phyloP scores from a whole-genome alignment of 2,329 filamentous ascomycete genomes.

The Monosporascus sp. region DNA sequence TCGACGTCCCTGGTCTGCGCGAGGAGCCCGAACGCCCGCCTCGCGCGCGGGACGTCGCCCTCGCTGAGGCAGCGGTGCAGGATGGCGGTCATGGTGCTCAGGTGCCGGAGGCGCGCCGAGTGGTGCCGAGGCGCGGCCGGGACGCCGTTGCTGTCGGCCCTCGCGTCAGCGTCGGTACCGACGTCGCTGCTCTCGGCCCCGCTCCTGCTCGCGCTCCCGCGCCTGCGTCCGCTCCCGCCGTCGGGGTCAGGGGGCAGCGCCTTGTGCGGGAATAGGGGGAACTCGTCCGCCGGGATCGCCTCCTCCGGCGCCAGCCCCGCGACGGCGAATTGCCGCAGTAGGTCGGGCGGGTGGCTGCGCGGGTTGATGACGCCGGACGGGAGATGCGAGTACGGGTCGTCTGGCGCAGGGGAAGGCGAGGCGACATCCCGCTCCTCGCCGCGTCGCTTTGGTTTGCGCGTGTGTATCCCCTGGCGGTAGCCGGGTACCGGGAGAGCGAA shows the following conservation, averaged over 20 bases:
- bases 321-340: conserved; percentile 46
- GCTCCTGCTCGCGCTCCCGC: conserved; percentile 3
- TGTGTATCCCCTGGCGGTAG: conserved; percentile 20
- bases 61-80: conserved; percentile 67
- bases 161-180: conserved; percentile 5
- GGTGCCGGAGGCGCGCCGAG: conserved; percentile 45
- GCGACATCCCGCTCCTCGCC: background rate
- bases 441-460: conserved; percentile 29
- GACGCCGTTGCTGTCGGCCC: conserved; percentile 1
- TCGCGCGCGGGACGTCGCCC: conserved; percentile 66
- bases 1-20: conserved; percentile 59
- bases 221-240: conserved; percentile 8
- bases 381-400: conserved; percentile 13
- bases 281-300: conserved; percentile 30
- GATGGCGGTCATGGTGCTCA: conserved; percentile 62
- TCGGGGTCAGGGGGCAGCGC: conserved; percentile 22
- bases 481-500: conserved; percentile 24
- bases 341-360: conserved; percentile 46
- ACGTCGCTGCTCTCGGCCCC: conserved; percentile 1
- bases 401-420: conserved; percentile 7
- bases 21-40: conserved; percentile 69
- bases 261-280: conserved; percentile 48
- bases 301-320: conserved; percentile 48
- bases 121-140: conserved; percentile 8
- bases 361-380: conserved; percentile 44